Conservation (phyloP, 805 yeast genomes). For the Tetrapisispora fleetii region DNA sequence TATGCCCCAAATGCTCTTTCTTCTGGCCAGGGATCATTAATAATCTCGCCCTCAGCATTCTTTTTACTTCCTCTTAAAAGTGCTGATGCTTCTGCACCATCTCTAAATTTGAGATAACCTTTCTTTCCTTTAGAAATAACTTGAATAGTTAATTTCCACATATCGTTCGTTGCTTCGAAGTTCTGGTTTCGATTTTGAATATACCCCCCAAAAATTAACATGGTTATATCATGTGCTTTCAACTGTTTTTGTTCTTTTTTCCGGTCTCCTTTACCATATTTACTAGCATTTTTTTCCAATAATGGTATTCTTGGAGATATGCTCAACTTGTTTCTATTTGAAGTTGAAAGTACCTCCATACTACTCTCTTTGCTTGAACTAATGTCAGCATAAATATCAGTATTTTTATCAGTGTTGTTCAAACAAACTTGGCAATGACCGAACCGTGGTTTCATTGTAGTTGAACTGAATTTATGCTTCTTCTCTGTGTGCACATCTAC, state of each 20-base stretch:
- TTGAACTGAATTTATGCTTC: conserved; percentile 19
- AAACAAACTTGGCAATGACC: conserved; percentile 32
- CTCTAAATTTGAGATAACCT: conserved; percentile 29
- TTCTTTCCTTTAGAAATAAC: conserved; percentile 29
- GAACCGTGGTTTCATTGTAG: conserved; percentile 30
- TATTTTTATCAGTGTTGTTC: neutral
- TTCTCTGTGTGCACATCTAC: conserved; percentile 31
- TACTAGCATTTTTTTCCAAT: neutral
- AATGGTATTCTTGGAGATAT: neutral
- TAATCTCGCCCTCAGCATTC: conserved; percentile 2
- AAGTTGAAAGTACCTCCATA: neutral
- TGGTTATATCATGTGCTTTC: neutral
- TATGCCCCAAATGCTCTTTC: conserved; percentile 30
- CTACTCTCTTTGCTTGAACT: neutral
- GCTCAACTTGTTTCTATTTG: neutral
- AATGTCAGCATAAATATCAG: neutral
- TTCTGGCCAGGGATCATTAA: conserved; percentile 17
- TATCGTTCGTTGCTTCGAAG: conserved; percentile 30
- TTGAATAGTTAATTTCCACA: conserved; percentile 35
- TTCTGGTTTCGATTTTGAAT: conserved; percentile 19
- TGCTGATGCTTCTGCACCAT: conserved; percentile 28
- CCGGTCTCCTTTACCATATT: no score
- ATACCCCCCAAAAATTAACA: conserved; percentile 41
- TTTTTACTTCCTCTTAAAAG: conserved; percentile 8
- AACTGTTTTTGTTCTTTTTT: neutral